Percentiles rank a stretch among this genome's conserved stretches.
Conservation (phyloP, 768 basidiomycete species). For the Suillus americanus region DNA sequence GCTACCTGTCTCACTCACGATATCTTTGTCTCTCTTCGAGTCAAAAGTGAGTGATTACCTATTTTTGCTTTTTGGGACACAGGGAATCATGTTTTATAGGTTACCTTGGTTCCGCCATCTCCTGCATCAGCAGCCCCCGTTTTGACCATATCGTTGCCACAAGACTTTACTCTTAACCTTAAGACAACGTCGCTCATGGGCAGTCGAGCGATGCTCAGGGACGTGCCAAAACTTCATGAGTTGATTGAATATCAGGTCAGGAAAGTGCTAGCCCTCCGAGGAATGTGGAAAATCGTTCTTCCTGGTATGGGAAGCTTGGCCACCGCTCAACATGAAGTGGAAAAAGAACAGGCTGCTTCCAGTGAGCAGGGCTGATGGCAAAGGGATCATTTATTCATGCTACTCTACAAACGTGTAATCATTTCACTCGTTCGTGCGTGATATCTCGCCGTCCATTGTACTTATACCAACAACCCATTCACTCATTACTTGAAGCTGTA, state of each 20-base stretch:
- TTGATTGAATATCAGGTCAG: conserved; percentile 86
- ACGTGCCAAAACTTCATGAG: conserved; percentile 96
- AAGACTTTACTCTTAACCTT: conserved; percentile 84
- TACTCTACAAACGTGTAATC: neutral
- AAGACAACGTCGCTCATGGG: conserved; percentile 92
- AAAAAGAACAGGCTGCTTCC: conserved; percentile 26
- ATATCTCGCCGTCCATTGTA: neutral
- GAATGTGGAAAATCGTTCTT: conserved; percentile 65
- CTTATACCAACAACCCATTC: conserved; percentile 1
- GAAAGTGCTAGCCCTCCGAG: conserved; percentile 54
- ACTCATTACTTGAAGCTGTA: neutral
- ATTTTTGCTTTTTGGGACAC: conserved; percentile 10
- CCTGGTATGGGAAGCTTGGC: conserved; percentile 55
- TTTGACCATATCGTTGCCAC: conserved; percentile 72
- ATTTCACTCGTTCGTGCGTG: neutral
- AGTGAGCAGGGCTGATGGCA: neutral
- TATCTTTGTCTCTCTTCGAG: conserved; percentile 73
- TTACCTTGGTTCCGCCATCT: conserved; percentile 62
- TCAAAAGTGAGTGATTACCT: conserved; percentile 50
- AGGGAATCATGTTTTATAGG: conserved; percentile 35
- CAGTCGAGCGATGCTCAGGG: conserved; percentile 94
- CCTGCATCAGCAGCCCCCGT: conserved; percentile 53
- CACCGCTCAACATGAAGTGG: conserved; percentile 23
- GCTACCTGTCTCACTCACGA: conserved; percentile 77
- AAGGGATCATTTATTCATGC: neutral